Conservation (phyloP, 352 stramenopile genomes). For the Phytophthora meadii region DNA sequence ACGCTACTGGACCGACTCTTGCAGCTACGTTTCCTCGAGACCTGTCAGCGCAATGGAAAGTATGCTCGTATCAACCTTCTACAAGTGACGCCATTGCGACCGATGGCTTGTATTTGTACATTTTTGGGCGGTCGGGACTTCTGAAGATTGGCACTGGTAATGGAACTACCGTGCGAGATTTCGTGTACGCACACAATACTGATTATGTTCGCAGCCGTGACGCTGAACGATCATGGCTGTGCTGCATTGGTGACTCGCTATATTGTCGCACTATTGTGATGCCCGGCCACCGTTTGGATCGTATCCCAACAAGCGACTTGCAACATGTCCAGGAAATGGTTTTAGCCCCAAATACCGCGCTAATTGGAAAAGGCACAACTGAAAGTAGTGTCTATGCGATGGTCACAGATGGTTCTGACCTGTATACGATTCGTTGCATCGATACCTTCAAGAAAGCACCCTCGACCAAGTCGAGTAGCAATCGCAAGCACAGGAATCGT, state of each 20-base stretch:
- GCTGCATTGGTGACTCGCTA: constrained; percentile 60
- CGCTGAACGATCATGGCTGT: constrained; percentile 81
- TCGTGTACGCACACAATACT: constrained; percentile 74
- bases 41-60: constrained; percentile 71
- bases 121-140: constrained; percentile 66
- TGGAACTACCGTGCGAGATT: constrained; percentile 68
- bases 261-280: constrained; percentile 84
- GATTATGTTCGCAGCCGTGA: constrained; percentile 62
- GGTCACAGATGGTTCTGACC: constrained; percentile 62
- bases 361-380: constrained; percentile 42
- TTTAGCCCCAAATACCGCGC: constrained; percentile 50
- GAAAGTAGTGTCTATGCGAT: constrained; percentile 79
- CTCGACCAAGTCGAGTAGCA: constrained; percentile 36
- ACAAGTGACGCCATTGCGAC: constrained; percentile 77
- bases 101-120: constrained; percentile 73
- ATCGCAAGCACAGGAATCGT: constrained; percentile 38
- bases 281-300: constrained; percentile 68
- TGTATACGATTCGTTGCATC: constrained; percentile 74
- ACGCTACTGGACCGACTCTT: constrained; percentile 31
- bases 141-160: constrained; percentile 79
- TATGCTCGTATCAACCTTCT: constrained; percentile 65
- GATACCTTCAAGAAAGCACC: constrained; percentile 58
- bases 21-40: constrained; percentile 63
- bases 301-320: constrained; percentile 55
- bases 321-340: constrained; percentile 60